Evolutionary conservation across 169 alveolate genomes (phyloP), one percentile per base, ranked within the genome.

Genomic region (Plasmodium billcollinsi): DNA sequence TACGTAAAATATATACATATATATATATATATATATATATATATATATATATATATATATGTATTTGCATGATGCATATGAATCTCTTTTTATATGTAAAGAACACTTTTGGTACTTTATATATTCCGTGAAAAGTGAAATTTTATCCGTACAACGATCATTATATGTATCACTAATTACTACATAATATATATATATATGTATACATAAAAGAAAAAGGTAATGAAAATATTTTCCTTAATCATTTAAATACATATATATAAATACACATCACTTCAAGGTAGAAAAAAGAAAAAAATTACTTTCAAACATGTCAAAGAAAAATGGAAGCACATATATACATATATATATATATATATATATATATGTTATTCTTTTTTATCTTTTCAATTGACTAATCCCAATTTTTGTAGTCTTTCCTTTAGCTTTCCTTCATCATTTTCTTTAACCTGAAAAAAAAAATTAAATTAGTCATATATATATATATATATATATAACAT

Each of bases 371-470:
- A 24, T 45, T 2, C 39, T 24, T 72, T 52, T 52, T 9, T 65
- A 61, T 61, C 56, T 6, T 0, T 47, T 76, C 62, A 76, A 45
- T 45, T 62, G 56, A 76, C 71, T 12, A 76, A 11, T 3, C 75
- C 75, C 8, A 39, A 39, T 2, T 50, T 76, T 59, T 76, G 63
- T 52, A 76, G 63, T 43, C 89, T 67, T 62, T 76, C 89, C 29
- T 62, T 74, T 33, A 76, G 70, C 45, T 76, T 76, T 76, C 89
- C 89, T 33, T 63, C 70, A 45, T 76, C 89, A 29, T 76, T 76
- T 69, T 76, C 89, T 58, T 76, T 76, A 33, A 76, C 89, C 89
- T 76, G 59, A 63, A 39, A 12, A 67, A 43, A 1, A 11, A 43
- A 58, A 52, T 12, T 18, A 39, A 18, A 18, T 43, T 39, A 18